A percentile compares a stretch with the other conserved stretches of the same genome.
Evolutionary conservation across 163 green algal genomes (phyloP).

Genomic region (Scenedesmus sp.): DNA sequence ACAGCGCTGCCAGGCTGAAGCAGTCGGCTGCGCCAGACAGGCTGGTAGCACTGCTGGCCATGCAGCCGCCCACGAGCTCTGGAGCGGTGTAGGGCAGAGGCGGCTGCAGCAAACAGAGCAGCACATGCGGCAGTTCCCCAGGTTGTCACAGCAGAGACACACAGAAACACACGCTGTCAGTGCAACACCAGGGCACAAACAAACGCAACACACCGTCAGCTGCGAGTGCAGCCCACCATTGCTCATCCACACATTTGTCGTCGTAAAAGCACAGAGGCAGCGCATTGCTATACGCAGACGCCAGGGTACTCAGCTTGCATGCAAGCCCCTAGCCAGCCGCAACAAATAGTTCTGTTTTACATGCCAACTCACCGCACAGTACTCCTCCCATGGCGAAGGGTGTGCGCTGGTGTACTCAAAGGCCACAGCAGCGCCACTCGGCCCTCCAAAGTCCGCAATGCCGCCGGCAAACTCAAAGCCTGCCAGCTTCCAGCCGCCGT

Average conservation of each 20-base stretch:
- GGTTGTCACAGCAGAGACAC: neutral
- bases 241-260: no score
- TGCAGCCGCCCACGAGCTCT: conserved; percentile 72
- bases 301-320: neutral
- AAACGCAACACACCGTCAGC: no score
- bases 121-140: neutral
- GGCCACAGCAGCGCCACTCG: neutral
- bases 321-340: neutral
- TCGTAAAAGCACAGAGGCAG: no score
- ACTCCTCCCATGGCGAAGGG: conserved; percentile 63
- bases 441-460: conserved; percentile 29
- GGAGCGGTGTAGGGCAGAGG: conserved; percentile 80
- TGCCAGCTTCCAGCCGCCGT: conserved; percentile 86
- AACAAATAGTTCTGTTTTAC: no score
- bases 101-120: conserved; percentile 63
- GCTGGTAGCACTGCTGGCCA: neutral
- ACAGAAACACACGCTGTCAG: neutral
- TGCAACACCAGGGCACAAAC: no score
- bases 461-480: conserved; percentile 66
- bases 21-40: conserved; percentile 67
- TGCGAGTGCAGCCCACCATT: no score
- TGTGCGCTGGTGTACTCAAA: conserved; percentile 56
- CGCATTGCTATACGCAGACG: no score
- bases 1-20: conserved; percentile 78
- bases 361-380: conserved; percentile 36